phyloP scores from a whole-genome alignment of 2,329 filamentous ascomycete genomes.

The Colletotrichum agaves region DNA sequence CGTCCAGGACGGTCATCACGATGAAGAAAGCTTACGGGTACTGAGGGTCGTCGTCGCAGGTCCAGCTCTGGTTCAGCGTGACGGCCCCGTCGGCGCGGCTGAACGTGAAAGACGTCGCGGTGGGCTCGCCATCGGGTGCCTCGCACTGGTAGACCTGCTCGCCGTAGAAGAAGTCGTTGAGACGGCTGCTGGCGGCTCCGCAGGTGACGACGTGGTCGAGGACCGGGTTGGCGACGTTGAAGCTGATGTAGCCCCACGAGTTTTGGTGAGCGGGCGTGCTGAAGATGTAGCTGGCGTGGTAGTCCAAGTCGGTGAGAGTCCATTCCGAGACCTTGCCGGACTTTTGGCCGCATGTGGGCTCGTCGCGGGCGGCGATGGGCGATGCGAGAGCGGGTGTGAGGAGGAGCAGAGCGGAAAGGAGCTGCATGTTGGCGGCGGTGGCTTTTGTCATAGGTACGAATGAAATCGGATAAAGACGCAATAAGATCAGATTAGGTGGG shows the following conservation, averaged over 20 bases:
- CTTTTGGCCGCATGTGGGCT: constrained; percentile 21
- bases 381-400: constrained; percentile 27
- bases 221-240: constrained; percentile 60
- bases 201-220: constrained; percentile 52
- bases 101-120: constrained; percentile 56
- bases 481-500: not conserved
- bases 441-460: not conserved
- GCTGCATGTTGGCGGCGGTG: constrained; percentile 8
- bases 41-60: constrained; percentile 52
- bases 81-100: constrained; percentile 49
- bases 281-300: constrained; percentile 60
- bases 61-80: constrained; percentile 61
- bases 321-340: constrained; percentile 46
- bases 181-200: constrained; percentile 53
- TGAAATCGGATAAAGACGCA: not conserved
- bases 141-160: constrained; percentile 56
- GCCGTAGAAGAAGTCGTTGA: constrained; percentile 63
- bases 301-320: constrained; percentile 57
- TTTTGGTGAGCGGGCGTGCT: constrained; percentile 63
- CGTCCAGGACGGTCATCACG: not conserved
- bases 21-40: constrained; percentile 30
- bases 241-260: constrained; percentile 58
- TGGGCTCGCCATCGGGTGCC: constrained; percentile 43
- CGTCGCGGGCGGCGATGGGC: constrained; percentile 19
- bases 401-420: constrained; percentile 28